phyloP scores from a whole-genome alignment of 1,139 yeast species.

The Lodderomyces jiufengensis region DNA sequence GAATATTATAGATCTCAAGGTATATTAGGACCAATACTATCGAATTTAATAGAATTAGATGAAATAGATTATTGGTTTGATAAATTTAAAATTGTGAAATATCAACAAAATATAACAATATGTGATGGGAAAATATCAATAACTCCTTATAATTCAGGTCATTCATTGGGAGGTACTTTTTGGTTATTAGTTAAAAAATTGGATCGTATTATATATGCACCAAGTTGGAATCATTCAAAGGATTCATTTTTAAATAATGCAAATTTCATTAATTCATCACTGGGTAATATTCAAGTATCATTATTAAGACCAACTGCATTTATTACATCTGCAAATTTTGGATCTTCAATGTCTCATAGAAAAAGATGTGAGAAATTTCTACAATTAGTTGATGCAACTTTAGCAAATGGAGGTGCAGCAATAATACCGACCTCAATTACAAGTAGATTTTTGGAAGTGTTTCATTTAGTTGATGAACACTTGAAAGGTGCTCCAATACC shows the following conservation, averaged over 20 bases:
- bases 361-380: slow-evolving; percentile 63
- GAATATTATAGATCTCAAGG: slow-evolving; percentile 76
- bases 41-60: slow-evolving; percentile 59
- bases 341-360: slow-evolving; percentile 63
- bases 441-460: slow-evolving; percentile 76
- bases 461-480: slow-evolving; percentile 64
- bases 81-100: slow-evolving; percentile 63
- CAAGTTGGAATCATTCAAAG: slow-evolving; percentile 92
- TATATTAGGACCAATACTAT: slow-evolving; percentile 66
- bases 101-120: slow-evolving; percentile 69
- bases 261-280: slow-evolving; percentile 49
- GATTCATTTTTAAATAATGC: slow-evolving; percentile 84
- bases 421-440: slow-evolving; percentile 82
- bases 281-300: slow-evolving; percentile 55
- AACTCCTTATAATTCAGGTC: slow-evolving; percentile 91
- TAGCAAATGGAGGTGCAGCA: slow-evolving; percentile 72
- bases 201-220: slow-evolving; percentile 82
- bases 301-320: slow-evolving; percentile 79
- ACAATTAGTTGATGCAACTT: slow-evolving; percentile 59
- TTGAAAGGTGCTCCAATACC: slow-evolving; percentile 61
- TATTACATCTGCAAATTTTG: slow-evolving; percentile 72
- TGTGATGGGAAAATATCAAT: slow-evolving; percentile 60
- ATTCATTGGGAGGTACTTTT: slow-evolving; percentile 85
- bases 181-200: slow-evolving; percentile 76
- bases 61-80: slow-evolving; percentile 84